Conservation (phyloP, 306 rosid species). For the Cercis canadensis region DNA sequence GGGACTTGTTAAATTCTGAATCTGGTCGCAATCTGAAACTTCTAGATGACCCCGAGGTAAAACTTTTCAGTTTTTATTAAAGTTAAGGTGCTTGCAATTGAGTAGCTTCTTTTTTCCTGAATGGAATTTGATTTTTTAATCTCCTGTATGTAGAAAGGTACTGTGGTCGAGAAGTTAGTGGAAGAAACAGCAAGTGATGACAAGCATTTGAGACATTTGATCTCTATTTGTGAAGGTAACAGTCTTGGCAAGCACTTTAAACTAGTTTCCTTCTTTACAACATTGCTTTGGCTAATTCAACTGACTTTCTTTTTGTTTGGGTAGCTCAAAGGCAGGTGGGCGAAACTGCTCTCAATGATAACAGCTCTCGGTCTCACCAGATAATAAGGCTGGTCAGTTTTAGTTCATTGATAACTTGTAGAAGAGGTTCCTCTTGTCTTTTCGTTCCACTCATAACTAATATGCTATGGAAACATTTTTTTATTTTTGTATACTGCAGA, state of each 20-base stretch:
- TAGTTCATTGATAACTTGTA: constrained; percentile 18
- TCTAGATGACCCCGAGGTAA: constrained; percentile 97
- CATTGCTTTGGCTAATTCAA: background rate
- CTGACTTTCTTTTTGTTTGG: constrained; percentile 29
- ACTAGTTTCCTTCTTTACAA: constrained; percentile 11
- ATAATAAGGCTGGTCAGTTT: constrained; percentile 89
- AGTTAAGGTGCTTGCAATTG: background rate
- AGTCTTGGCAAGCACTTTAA: constrained; percentile 16
- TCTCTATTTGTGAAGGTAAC: constrained; percentile 94
- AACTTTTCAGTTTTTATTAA: background rate
- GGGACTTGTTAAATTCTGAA: constrained; percentile 89
- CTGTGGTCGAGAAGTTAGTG: constrained; percentile 92
- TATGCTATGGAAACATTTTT: background rate
- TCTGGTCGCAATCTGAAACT: constrained; percentile 92
- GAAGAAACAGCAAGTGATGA: constrained; percentile 94
- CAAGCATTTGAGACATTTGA: constrained; percentile 85
- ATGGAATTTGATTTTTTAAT: constrained; percentile 30
- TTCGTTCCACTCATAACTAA: constrained; percentile 18
- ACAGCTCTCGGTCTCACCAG: constrained; percentile 97
- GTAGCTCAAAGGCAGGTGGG: constrained; percentile 99
- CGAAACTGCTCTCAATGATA: constrained; percentile 96
- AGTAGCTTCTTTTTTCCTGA: background rate
- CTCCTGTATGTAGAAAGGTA: constrained; percentile 78
- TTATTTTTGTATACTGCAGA: constrained; percentile 53
- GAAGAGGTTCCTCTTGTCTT: constrained; percentile 14